A percentile compares a stretch with the other conserved stretches of the same genome.
Conservation (phyloP, 1,284 basidiomycete genomes). For the Trametes sp. region DNA sequence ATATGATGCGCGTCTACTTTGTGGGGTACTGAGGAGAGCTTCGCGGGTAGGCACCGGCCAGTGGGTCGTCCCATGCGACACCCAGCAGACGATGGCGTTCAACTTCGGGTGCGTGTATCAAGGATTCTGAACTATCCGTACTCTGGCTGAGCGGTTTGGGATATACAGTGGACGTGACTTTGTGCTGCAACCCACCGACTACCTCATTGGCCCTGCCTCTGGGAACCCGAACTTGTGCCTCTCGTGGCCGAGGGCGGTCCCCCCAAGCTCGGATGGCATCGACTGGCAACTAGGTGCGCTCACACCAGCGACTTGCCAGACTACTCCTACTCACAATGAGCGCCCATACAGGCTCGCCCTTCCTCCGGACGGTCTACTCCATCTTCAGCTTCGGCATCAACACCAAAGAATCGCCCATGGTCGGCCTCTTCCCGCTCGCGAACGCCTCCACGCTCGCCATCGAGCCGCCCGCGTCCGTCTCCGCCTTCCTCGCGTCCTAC, state of each 20-base stretch:
- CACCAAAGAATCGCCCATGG: slow-evolving; percentile 71
- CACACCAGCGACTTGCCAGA: too few species aligned
- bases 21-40: not conserved
- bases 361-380: slow-evolving; percentile 83
- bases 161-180: slow-evolving; percentile 59
- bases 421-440: slow-evolving; percentile 71
- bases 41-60: slow-evolving; percentile 58
- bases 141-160: not conserved
- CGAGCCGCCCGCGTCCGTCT: slow-evolving; percentile 52
- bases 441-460: slow-evolving; percentile 51
- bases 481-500: slow-evolving; percentile 64
- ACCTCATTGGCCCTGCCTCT: slow-evolving; percentile 77
- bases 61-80: slow-evolving; percentile 86
- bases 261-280: slow-evolving; percentile 77
- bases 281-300: slow-evolving; percentile 83
- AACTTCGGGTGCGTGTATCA: slow-evolving; percentile 67
- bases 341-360: slow-evolving; percentile 72
- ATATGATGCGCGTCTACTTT: not conserved
- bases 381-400: slow-evolving; percentile 84
- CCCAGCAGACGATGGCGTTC: slow-evolving; percentile 70
- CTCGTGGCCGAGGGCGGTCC: slow-evolving; percentile 79
- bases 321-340: too few species aligned
- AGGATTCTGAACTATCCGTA: not conserved
- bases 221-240: slow-evolving; percentile 77
- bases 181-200: slow-evolving; percentile 81